Evolutionary conservation across 495 filamentous ascomycete species (phyloP), one percentile per base, ranked within the genome.

Genomic region (Neurospora sp.): DNA sequence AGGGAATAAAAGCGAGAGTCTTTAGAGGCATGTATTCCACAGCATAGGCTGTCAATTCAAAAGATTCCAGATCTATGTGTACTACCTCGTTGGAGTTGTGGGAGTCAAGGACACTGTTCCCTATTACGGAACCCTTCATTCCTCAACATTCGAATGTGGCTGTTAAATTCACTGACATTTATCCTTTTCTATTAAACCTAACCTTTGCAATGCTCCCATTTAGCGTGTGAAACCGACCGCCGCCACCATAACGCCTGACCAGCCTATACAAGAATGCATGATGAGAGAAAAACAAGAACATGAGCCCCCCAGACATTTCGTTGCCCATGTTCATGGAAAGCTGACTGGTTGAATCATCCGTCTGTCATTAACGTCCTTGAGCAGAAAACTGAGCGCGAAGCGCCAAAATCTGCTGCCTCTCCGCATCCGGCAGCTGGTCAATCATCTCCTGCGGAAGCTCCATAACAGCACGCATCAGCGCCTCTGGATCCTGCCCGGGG

Each of bases 351-450:
- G 40, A 42, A 42, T 42, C 40, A 42, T 18, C 40, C 40, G 14
- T 18, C 40, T 42, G 20, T 59, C 11, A 11, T 27, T 35, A 66
- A 35, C 53, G 53, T 6, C 37, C 31, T 9, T 69, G 68, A 39
- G 42, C 74, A 72, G 76, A 74, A 71, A 81, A 79, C 10, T 74
- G 78, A 40, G 81, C 79, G 22, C 84, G 78, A 18, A 97, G 80
- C 39, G 89, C 83, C 85, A 97, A 86, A 69, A 97, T 90, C 80
- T 97, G 94, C 48, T 85, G 87, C 42, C 92, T 85, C 74, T 94
- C 89, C 38, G 85, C 85, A 22, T 92, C 90, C 7, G 91, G 90
- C 20, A 97, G 82, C 59, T 88, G 86, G 79, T 94, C 90, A 76
- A 97, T 92, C 70, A 89, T 86, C 71, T 91, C 87, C 74, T 92